Conservation (phyloP, 352 stramenopile genomes). For the Stramenopiles sp. region DNA sequence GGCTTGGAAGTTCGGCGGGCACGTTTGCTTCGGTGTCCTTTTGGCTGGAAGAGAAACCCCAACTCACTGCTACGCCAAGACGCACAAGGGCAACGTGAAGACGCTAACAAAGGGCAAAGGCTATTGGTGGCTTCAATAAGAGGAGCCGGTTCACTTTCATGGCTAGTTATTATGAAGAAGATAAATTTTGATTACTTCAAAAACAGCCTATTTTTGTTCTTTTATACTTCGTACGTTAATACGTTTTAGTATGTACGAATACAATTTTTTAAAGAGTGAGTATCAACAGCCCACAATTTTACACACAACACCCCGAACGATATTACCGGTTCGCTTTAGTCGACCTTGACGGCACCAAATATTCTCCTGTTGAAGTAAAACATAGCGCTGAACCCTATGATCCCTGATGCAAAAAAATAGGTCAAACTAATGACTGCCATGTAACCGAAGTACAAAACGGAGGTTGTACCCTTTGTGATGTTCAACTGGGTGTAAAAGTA, state of each 20-base stretch:
- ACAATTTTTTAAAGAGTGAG: too few relatives aligned
- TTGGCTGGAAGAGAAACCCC: background rate
- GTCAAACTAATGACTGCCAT: conserved; percentile 91
- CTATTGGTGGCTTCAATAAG: conserved; percentile 9
- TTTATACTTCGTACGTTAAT: too few relatives aligned
- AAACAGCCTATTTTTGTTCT: too few relatives aligned
- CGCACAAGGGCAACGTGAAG: conserved; percentile 10
- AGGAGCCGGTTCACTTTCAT: too few relatives aligned
- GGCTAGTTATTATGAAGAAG: too few relatives aligned
- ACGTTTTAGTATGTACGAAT: too few relatives aligned
- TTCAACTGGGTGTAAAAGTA: conserved; percentile 96
- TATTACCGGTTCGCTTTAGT: too few relatives aligned
- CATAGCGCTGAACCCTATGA: conserved; percentile 83
- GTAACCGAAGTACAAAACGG: conserved; percentile 96
- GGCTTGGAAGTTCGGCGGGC: background rate
- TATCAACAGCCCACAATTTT: too few relatives aligned
- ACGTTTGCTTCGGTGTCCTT: background rate
- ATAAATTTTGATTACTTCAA: too few relatives aligned
- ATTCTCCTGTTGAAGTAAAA: conserved; percentile 97
- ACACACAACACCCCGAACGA: too few relatives aligned
- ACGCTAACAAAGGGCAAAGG: conserved; percentile 11
- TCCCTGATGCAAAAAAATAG: conserved; percentile 85
- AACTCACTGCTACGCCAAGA: conserved; percentile 6
- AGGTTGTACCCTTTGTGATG: conserved; percentile 66
- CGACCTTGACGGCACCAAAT: conserved; percentile 91